A percentile compares a stretch with the other conserved stretches of the same genome.
Evolutionary conservation across 495 filamentous ascomycete species (phyloP).

Genomic region (Apiosordaria backusii): DNA sequence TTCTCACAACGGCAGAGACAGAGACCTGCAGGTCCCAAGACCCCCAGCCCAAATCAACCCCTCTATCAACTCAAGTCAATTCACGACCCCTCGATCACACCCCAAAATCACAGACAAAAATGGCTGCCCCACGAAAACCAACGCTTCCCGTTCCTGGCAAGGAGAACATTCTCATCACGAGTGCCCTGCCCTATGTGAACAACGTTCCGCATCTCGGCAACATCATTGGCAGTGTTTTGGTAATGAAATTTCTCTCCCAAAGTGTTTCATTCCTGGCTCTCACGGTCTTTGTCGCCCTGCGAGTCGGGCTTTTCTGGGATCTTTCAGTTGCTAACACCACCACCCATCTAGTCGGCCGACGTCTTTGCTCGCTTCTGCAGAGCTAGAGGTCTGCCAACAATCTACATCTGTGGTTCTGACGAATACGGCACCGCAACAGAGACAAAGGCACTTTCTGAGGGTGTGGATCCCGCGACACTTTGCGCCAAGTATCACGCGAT

Average conservation of each 20-base stretch:
- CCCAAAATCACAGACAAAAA: neutral
- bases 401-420: conserved; percentile 69
- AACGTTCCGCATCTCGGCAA: conserved; percentile 96
- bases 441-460: conserved; percentile 69
- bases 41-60: conserved; percentile 4
- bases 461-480: conserved; percentile 63
- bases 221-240: conserved; percentile 81
- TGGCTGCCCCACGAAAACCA: conserved; percentile 17
- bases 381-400: conserved; percentile 60
- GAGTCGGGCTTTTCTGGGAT: neutral
- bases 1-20: neutral
- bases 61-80: conserved; percentile 5
- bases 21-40: conserved; percentile 6
- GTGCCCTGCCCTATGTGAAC: conserved; percentile 84
- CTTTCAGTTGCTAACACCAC: conserved; percentile 11
- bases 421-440: conserved; percentile 79
- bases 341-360: conserved; percentile 32
- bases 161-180: conserved; percentile 57
- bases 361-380: conserved; percentile 65
- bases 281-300: neutral
- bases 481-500: conserved; percentile 83
- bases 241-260: conserved; percentile 11
- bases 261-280: neutral
- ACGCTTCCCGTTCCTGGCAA: conserved; percentile 46
- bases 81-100: conserved; percentile 2